Evolutionary conservation across 1,139 yeast genomes (phyloP).

Genomic region (Geotrichum citri-aurantii): DNA sequence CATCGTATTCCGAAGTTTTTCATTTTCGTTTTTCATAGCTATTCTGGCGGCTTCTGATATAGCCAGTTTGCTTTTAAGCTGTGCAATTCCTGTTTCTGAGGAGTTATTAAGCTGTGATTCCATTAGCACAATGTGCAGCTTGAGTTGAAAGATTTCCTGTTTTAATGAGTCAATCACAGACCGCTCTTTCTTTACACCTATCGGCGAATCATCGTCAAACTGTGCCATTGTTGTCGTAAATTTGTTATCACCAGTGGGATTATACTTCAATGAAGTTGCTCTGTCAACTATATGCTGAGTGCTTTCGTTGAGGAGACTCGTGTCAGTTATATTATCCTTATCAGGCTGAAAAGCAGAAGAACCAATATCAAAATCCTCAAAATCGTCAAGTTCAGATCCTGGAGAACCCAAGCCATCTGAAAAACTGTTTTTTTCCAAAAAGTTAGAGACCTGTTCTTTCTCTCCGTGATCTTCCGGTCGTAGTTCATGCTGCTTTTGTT

Average conservation of each 20-base stretch:
- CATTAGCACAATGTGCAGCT: conserved; percentile 20
- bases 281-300: background rate
- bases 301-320: background rate
- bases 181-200: conserved; percentile 20
- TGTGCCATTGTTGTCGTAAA: background rate
- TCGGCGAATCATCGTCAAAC: background rate
- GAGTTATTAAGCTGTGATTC: conserved; percentile 18
- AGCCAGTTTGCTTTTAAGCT: conserved; percentile 19
- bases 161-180: conserved; percentile 18
- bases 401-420: background rate
- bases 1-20: conserved; percentile 20
- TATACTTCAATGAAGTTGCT: background rate
- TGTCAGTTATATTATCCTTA: background rate
- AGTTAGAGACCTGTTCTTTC: background rate
- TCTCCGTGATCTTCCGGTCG: background rate
- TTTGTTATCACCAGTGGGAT: background rate
- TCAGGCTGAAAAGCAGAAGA: background rate
- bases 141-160: conserved; percentile 22
- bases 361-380: background rate
- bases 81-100: conserved; percentile 21
- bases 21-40: conserved; percentile 20
- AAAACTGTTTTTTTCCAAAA: background rate
- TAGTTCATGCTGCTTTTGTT: background rate
- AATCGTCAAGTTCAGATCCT: background rate
- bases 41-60: conserved; percentile 19